Evolutionary conservation across 2,329 filamentous ascomycete species (phyloP).

Genomic region (Neonectria punicea): DNA sequence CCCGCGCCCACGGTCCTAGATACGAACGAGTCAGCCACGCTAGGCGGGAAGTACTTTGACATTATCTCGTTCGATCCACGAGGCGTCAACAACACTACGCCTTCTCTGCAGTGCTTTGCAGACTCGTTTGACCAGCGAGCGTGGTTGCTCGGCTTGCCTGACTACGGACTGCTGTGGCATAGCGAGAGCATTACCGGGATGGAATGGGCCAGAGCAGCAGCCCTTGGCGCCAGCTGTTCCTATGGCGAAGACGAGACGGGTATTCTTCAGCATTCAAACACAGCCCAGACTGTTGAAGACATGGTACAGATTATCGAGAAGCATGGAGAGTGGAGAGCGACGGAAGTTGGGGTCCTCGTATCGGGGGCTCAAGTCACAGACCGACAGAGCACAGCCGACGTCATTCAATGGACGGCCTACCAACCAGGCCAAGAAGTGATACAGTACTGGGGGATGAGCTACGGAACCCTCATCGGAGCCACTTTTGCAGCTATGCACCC

Average conservation of each 20-base stretch:
- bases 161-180: conserved; percentile 21
- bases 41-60: conserved; percentile 46
- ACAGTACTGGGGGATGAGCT: conserved; percentile 48
- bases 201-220: conserved; percentile 36
- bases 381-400: not conserved
- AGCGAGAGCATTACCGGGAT: conserved; percentile 30
- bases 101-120: conserved; percentile 30
- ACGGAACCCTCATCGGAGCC: conserved; percentile 48
- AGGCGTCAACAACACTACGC: conserved; percentile 53
- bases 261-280: conserved; percentile 51
- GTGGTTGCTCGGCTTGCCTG: conserved; percentile 24
- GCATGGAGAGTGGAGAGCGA: conserved; percentile 50
- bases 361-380: not conserved
- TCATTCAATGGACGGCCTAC: conserved; percentile 25
- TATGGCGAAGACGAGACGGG: conserved; percentile 31
- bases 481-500: conserved; percentile 48
- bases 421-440: conserved; percentile 29
- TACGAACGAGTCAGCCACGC: not conserved
- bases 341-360: conserved; percentile 24
- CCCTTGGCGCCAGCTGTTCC: conserved; percentile 38
- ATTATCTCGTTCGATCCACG: conserved; percentile 55
- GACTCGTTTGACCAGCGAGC: conserved; percentile 22
- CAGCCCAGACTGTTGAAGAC: conserved; percentile 58
- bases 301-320: conserved; percentile 60
- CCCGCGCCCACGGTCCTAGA: not conserved